Conservation (phyloP, 2,329 filamentous ascomycete species). For the Aureobasidium vineae region DNA sequence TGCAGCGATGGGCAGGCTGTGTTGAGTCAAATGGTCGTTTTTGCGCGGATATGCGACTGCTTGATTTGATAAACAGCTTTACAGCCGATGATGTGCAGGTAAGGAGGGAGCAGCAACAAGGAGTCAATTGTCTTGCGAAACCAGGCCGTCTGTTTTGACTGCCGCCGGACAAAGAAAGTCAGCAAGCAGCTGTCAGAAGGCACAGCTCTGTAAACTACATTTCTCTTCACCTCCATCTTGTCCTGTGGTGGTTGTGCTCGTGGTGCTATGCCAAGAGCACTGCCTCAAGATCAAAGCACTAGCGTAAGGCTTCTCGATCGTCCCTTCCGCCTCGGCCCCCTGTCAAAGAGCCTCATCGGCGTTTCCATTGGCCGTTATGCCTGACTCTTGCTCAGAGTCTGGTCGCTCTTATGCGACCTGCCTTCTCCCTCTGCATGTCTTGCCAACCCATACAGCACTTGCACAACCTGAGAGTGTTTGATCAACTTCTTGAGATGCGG, state of each 20-base stretch:
- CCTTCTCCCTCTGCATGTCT: neutral
- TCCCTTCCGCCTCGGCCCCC: slow-evolving; percentile 15
- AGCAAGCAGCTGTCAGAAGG: slow-evolving; percentile 9
- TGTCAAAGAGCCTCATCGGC: slow-evolving; percentile 18
- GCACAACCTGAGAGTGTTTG: neutral
- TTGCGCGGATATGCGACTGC: neutral
- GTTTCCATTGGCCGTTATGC: slow-evolving; percentile 11
- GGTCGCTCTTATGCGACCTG: slow-evolving; percentile 1
- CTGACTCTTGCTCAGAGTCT: neutral
- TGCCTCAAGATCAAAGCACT: slow-evolving; percentile 12
- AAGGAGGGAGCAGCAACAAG: neutral
- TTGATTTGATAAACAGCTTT: slow-evolving; percentile 11
- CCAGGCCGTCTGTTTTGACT: neutral
- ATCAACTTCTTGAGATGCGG: neutral
- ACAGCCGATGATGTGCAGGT: neutral
- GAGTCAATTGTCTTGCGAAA: neutral
- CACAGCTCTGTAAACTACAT: slow-evolving; percentile 14
- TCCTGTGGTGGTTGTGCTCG: slow-evolving; percentile 5
- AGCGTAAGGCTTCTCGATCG: slow-evolving; percentile 10
- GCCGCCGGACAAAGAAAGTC: neutral
- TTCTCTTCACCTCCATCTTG: neutral
- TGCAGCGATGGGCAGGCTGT: slow-evolving; percentile 10
- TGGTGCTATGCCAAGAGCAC: slow-evolving; percentile 11
- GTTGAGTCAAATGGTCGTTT: slow-evolving; percentile 21
- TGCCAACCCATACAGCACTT: neutral